These are phyloP conservation scores for Mortierella sp. DNA, from an alignment of 371 early-diverging fungal species.

Conservation along the genomic window DNA sequence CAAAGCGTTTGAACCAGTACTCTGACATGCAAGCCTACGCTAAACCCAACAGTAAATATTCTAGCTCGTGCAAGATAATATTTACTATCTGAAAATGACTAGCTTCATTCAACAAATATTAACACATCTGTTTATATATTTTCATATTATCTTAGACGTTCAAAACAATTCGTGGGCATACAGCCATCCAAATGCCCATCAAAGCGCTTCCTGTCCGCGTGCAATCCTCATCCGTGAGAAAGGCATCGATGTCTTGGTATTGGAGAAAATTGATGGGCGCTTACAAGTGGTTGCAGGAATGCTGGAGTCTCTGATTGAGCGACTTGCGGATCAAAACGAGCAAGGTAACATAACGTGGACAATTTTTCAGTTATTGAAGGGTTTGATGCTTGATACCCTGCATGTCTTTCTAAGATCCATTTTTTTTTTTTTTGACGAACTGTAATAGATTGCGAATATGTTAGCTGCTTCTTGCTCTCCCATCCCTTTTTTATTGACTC, in stretches of 20 bases:
- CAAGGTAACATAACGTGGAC: conserved; percentile 59
- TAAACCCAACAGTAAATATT: conserved; percentile 24
- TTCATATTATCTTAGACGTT: conserved; percentile 10
- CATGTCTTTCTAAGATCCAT: background rate
- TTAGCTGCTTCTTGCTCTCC: conserved; percentile 68
- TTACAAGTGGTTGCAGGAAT: conserved; percentile 72
- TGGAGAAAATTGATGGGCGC: conserved; percentile 63
- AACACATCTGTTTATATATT: background rate
- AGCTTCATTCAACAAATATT: background rate
- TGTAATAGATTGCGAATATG: conserved; percentile 67
- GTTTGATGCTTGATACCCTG: too few relatives aligned
- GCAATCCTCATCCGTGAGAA: conserved; percentile 65
- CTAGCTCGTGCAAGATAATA: background rate
- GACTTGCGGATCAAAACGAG: conserved; percentile 69
- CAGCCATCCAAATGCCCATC: conserved; percentile 41
- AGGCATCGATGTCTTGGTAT: conserved; percentile 66
- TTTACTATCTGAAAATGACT: background rate
- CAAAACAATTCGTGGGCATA: conserved; percentile 46
- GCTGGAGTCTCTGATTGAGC: conserved; percentile 64
- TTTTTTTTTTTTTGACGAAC: background rate
- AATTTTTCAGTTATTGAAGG: too few relatives aligned
- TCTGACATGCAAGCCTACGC: conserved; percentile 46
- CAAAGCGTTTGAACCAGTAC: conserved; percentile 48
- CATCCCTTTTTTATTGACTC: conserved; percentile 71
- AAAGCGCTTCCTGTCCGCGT: conserved; percentile 34